These are phyloP conservation scores for Polyporus arcularius DNA, from an alignment of 768 basidiomycete genomes.

Conservation along the genomic window DNA sequence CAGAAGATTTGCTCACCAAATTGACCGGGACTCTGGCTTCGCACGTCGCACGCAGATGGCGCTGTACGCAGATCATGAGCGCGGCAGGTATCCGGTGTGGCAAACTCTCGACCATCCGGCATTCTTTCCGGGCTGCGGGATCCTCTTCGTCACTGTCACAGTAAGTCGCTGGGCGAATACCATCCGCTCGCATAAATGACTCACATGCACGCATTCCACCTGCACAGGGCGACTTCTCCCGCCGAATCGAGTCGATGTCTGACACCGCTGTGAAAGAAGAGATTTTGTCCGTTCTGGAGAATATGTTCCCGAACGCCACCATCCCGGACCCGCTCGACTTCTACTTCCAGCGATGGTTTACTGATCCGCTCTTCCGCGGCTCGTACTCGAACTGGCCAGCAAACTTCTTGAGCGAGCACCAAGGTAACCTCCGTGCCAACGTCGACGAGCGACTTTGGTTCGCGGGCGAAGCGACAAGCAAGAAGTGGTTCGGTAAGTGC, in stretches of 20 bases:
- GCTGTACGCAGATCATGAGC: constrained; percentile 57
- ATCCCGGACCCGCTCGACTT: constrained; percentile 61
- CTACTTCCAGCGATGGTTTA: constrained; percentile 55
- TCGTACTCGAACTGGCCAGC: constrained; percentile 75
- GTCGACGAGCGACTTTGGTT: constrained; percentile 57
- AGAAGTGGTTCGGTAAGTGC: constrained; percentile 55
- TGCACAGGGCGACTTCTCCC: constrained; percentile 59
- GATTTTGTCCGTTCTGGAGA: constrained; percentile 54
- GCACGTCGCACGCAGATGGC: constrained; percentile 41
- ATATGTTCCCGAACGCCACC: constrained; percentile 57
- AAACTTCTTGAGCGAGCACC: constrained; percentile 52
- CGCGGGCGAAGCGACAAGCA: constrained; percentile 63
- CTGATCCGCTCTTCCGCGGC: constrained; percentile 54
- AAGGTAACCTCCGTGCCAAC: constrained; percentile 56
- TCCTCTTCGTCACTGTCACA: constrained; percentile 55
- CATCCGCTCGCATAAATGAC: background rate
- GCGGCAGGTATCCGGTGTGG: constrained; percentile 70
- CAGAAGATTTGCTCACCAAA: background rate
- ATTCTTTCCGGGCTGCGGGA: constrained; percentile 62
- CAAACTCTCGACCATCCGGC: constrained; percentile 59
- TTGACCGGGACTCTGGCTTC: background rate
- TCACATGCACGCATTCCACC: background rate
- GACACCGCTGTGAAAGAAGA: constrained; percentile 50
- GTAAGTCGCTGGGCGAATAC: constrained; percentile 22
- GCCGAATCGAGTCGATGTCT: constrained; percentile 56